Conservation (phyloP, 2,329 filamentous ascomycete genomes). For the Colletotrichum tanaceti region DNA sequence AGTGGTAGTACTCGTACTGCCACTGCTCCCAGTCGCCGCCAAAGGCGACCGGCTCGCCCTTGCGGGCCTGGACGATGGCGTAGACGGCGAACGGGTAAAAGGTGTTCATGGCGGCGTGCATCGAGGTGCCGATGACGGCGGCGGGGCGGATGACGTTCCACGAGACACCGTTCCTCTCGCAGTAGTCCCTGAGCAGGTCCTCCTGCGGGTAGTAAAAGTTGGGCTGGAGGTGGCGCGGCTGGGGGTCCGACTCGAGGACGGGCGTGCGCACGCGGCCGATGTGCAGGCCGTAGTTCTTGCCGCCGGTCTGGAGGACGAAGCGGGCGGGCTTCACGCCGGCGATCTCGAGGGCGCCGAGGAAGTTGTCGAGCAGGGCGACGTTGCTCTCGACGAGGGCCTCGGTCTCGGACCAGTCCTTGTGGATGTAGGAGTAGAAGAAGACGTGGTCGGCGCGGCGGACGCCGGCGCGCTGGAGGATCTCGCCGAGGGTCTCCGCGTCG, state of each 20-base stretch:
- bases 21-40: slow-evolving; percentile 26
- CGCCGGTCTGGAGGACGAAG: slow-evolving; percentile 33
- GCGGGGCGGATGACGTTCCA: slow-evolving; percentile 24
- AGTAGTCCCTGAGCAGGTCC: slow-evolving; percentile 19
- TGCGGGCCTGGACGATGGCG: slow-evolving; percentile 14
- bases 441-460: slow-evolving; percentile 25
- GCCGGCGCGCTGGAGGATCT: slow-evolving; percentile 4
- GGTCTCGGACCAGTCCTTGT: slow-evolving; percentile 23
- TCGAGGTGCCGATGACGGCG: slow-evolving; percentile 11
- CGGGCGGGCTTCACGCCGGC: slow-evolving; percentile 8
- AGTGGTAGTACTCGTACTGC: slow-evolving; percentile 17
- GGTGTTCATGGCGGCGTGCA: slow-evolving; percentile 11
- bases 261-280: slow-evolving; percentile 22
- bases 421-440: slow-evolving; percentile 33
- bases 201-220: slow-evolving; percentile 35
- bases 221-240: slow-evolving; percentile 17
- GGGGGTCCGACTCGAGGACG: slow-evolving; percentile 9
- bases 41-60: slow-evolving; percentile 17
- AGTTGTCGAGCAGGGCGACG: slow-evolving; percentile 9
- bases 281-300: slow-evolving; percentile 34
- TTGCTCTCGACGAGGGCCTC: slow-evolving; percentile 18
- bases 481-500: not conserved
- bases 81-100: slow-evolving; percentile 13
- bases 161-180: not conserved
- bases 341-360: slow-evolving; percentile 16